Evolutionary conservation across 768 basidiomycete species (phyloP).

Genomic region (Suillus sp.): DNA sequence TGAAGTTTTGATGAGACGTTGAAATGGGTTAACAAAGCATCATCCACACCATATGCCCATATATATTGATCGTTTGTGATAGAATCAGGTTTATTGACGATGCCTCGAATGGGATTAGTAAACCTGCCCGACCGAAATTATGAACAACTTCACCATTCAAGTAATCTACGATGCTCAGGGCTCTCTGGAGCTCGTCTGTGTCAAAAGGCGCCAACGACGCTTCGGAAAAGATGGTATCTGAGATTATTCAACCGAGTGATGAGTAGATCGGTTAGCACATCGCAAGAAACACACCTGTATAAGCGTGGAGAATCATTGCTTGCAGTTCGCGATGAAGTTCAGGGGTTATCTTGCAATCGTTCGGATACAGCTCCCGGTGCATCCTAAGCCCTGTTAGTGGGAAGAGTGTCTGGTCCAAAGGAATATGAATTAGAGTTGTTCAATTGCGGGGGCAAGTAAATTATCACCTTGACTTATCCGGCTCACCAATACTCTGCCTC

Average conservation of each 20-base stretch:
- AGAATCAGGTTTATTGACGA: not conserved
- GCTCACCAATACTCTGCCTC: conserved; percentile 5
- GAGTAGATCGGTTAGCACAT: not conserved
- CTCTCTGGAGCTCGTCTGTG: conserved; percentile 9
- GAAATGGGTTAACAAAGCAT: not conserved
- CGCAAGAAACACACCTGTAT: not conserved
- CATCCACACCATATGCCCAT: not conserved
- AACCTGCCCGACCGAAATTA: not conserved
- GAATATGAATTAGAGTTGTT: not conserved
- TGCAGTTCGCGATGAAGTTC: conserved; percentile 7
- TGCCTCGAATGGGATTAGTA: not conserved
- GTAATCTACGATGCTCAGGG: conserved; percentile 8
- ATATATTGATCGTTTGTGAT: not conserved
- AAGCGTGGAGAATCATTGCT: conserved; percentile 4
- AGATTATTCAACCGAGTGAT: not conserved
- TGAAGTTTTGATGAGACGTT: not conserved
- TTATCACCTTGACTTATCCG: not conserved
- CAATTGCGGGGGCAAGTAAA: not conserved
- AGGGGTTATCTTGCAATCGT: conserved; percentile 6
- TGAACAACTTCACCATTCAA: conserved; percentile 2
- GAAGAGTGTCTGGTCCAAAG: not conserved
- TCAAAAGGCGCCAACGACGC: conserved; percentile 14
- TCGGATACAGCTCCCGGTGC: conserved; percentile 7
- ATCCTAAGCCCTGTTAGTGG: not conserved
- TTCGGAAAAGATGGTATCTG: conserved; percentile 8